Conservation (phyloP, 192 early-diverging fungal species). For the Gryganskiella cystojenkinii region DNA sequence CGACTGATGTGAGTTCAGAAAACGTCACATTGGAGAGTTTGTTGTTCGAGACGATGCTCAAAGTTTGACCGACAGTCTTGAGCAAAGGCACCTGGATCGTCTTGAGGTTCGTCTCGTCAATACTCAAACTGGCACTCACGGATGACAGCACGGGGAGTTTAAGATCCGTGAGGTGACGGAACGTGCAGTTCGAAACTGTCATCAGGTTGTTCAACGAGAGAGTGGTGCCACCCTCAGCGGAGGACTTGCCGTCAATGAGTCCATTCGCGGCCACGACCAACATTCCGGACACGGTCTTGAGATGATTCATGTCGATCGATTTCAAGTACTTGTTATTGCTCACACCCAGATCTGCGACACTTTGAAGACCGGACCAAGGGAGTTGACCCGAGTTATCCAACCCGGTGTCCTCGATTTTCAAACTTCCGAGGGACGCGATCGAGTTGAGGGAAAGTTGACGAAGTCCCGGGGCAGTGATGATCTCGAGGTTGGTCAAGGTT, state of each 20-base stretch:
- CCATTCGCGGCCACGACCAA: slow-evolving; percentile 69
- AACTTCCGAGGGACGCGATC: slow-evolving; percentile 49
- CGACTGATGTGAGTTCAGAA: slow-evolving; percentile 62
- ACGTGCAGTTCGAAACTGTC: slow-evolving; percentile 65
- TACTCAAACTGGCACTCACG: slow-evolving; percentile 65
- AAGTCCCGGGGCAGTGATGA: slow-evolving; percentile 62
- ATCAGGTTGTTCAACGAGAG: slow-evolving; percentile 62
- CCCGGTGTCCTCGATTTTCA: slow-evolving; percentile 55
- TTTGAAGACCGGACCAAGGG: slow-evolving; percentile 49
- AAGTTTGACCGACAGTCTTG: slow-evolving; percentile 59
- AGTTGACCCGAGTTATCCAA: slow-evolving; percentile 57
- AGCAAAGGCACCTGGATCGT: slow-evolving; percentile 61
- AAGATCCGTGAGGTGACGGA: slow-evolving; percentile 64
- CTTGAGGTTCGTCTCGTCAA: slow-evolving; percentile 67
- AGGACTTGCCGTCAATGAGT: slow-evolving; percentile 37
- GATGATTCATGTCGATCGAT: slow-evolving; percentile 58
- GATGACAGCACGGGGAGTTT: slow-evolving; percentile 53
- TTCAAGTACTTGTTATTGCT: slow-evolving; percentile 65
- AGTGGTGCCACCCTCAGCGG: slow-evolving; percentile 18
- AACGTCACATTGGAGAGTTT: slow-evolving; percentile 67
- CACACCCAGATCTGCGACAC: slow-evolving; percentile 60
- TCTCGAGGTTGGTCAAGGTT: slow-evolving; percentile 57
- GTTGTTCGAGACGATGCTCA: slow-evolving; percentile 68
- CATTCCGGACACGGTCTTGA: slow-evolving; percentile 58
- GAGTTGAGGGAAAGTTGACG: slow-evolving; percentile 19